These are phyloP conservation scores for Artemisia princeps DNA, from an alignment of 140 eudicot species.

Conservation along the genomic window DNA sequence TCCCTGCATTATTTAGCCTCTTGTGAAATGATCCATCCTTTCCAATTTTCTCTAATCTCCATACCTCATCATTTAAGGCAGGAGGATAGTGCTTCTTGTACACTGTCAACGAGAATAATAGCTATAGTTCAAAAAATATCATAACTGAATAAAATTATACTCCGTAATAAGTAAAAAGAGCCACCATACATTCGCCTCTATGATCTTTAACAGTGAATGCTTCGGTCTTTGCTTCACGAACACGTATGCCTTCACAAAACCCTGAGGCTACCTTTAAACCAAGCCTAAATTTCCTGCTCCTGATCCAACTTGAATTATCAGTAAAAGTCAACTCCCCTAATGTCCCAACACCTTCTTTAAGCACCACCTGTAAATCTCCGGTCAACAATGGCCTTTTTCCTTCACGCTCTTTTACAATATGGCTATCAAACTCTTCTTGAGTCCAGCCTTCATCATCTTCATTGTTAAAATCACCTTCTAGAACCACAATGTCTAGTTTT, in stretches of 20 bases:
- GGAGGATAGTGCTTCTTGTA: slow-evolving; percentile 98
- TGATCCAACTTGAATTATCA: slow-evolving; percentile 88
- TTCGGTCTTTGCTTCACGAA: slow-evolving; percentile 90
- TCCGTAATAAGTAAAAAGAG: neutral
- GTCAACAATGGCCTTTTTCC: slow-evolving; percentile 80
- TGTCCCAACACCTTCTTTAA: slow-evolving; percentile 93
- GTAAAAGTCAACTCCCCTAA: slow-evolving; percentile 87
- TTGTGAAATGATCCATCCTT: slow-evolving; percentile 95
- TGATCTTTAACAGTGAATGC: slow-evolving; percentile 92
- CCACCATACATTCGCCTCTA: slow-evolving; percentile 83
- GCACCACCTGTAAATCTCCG: slow-evolving; percentile 69
- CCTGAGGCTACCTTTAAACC: slow-evolving; percentile 80
- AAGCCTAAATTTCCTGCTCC: slow-evolving; percentile 86
- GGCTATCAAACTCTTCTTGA: slow-evolving; percentile 83
- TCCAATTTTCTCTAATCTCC: slow-evolving; percentile 97
- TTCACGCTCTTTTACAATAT: slow-evolving; percentile 91
- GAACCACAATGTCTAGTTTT: slow-evolving; percentile 73
- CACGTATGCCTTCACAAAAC: slow-evolving; percentile 67
- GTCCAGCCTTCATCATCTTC: slow-evolving; percentile 83
- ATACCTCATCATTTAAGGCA: slow-evolving; percentile 75
- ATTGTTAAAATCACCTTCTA: slow-evolving; percentile 89
- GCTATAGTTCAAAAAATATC: neutral
- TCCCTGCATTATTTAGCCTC: slow-evolving; percentile 64
- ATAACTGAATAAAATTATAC: neutral
- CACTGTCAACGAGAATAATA: slow-evolving; percentile 36